Percentiles rank a stretch among this genome's conserved stretches.
These are phyloP conservation scores for Sphaceloma murrayae DNA, from an alignment of 2,329 filamentous ascomycete species.

Conservation along the genomic window DNA sequence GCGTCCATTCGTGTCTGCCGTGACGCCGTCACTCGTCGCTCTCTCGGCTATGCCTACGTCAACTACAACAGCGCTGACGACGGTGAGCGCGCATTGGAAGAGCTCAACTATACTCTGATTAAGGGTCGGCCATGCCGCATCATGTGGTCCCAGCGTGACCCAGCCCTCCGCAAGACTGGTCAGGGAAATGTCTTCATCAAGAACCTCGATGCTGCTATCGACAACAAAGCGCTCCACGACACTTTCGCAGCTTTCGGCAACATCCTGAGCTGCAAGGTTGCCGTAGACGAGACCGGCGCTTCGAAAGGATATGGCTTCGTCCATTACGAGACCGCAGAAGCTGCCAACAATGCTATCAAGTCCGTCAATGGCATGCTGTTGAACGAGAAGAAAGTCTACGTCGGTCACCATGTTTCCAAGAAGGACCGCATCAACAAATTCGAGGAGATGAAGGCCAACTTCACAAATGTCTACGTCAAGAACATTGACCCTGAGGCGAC, in stretches of 20 bases:
- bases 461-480: slow-evolving; percentile 99
- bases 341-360: slow-evolving; percentile 94
- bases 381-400: slow-evolving; percentile 99
- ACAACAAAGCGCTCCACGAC: slow-evolving; percentile 99
- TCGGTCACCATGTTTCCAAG: slow-evolving; percentile 98
- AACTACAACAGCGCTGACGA: slow-evolving; percentile 98
- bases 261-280: slow-evolving; percentile 99
- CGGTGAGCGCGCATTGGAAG: slow-evolving; percentile 96
- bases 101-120: slow-evolving; percentile 99
- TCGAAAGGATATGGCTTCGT: slow-evolving; percentile 99
- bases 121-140: slow-evolving; percentile 98
- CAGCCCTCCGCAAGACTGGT: slow-evolving; percentile 95
- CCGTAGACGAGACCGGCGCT: slow-evolving; percentile 90
- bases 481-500: slow-evolving; percentile 78
- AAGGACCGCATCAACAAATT: slow-evolving; percentile 99
- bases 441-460: slow-evolving; percentile 99
- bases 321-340: slow-evolving; percentile 98
- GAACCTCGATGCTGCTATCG: slow-evolving; percentile 96
- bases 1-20: slow-evolving; percentile 99
- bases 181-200: slow-evolving; percentile 99
- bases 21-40: slow-evolving; percentile 95
- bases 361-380: slow-evolving; percentile 99
- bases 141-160: slow-evolving; percentile 99
- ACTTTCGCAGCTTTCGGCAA: slow-evolving; percentile 98
- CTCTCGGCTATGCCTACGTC: slow-evolving; percentile 97